Evolutionary conservation across 257 asterid species (phyloP).

Genomic region (Rehmannia glutinosa): DNA sequence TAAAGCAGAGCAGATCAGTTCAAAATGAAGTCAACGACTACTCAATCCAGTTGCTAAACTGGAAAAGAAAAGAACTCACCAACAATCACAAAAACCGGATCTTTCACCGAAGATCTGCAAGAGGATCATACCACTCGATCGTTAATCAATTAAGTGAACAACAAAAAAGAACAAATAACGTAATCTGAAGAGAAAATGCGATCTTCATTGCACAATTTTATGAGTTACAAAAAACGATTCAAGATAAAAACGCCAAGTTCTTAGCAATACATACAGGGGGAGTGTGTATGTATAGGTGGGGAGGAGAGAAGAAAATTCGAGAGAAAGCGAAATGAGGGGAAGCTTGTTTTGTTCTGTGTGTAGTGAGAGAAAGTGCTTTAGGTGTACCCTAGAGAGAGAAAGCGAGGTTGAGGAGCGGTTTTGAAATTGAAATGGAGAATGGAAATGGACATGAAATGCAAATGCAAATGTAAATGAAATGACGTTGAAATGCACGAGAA

Average conservation of each 20-base stretch:
- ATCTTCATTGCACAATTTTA: conserved; percentile 11
- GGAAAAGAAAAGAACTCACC: conserved; percentile 20
- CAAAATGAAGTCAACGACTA: conserved; percentile 35
- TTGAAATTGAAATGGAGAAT: conserved; percentile 18
- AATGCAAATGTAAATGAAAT: conserved; percentile 56
- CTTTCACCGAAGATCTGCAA: conserved; percentile 29
- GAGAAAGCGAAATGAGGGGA: conserved; percentile 33
- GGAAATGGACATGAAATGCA: conserved; percentile 23
- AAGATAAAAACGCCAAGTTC: not conserved
- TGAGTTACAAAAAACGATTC: not conserved
- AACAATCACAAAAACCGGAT: conserved; percentile 18
- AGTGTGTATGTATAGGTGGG: not conserved
- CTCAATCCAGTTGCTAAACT: conserved; percentile 14
- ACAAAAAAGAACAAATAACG: not conserved
- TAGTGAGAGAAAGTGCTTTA: conserved; percentile 16
- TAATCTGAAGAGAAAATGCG: not conserved
- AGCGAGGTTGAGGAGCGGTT: conserved; percentile 20
- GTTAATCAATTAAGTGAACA: conserved; percentile 26
- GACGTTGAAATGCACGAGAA: conserved; percentile 21
- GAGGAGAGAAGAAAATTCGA: conserved; percentile 17
- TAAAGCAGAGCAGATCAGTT: conserved; percentile 20
- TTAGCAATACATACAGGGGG: conserved; percentile 1
- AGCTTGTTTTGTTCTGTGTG: conserved; percentile 23
- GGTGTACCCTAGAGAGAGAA: conserved; percentile 21
- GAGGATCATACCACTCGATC: conserved; percentile 1